phyloP scores from a whole-genome alignment of 208 protist species.

The Giardia muris region DNA sequence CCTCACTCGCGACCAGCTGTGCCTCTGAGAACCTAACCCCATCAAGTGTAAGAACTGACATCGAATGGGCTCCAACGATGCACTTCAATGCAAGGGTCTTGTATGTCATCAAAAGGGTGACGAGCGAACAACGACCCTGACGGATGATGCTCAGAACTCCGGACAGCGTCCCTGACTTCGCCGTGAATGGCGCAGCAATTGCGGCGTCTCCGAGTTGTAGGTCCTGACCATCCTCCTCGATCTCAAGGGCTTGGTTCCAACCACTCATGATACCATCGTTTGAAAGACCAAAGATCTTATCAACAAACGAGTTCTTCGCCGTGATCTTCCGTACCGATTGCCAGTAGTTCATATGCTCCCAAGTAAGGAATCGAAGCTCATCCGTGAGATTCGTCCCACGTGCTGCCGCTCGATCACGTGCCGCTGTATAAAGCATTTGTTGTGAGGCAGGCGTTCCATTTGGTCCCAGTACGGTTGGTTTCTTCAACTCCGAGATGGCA shows the following conservation, averaged over 20 bases:
- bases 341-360: background rate
- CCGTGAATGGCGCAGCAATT: slow-evolving; percentile 25
- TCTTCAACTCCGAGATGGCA: background rate
- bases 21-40: slow-evolving; percentile 11
- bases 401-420: background rate
- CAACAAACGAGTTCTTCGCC: background rate
- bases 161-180: background rate
- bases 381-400: background rate
- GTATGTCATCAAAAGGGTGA: slow-evolving; percentile 22
- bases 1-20: background rate
- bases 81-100: slow-evolving; percentile 17
- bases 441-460: background rate
- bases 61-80: slow-evolving; percentile 20
- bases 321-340: background rate
- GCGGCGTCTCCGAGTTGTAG: slow-evolving; percentile 18
- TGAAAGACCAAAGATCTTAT: background rate
- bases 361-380: background rate
- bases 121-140: slow-evolving; percentile 17
- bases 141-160: slow-evolving; percentile 21
- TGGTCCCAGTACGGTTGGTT: slow-evolving; percentile 9
- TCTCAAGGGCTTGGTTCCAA: slow-evolving; percentile 12
- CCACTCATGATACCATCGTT: slow-evolving; percentile 15
- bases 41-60: slow-evolving; percentile 9
- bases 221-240: background rate
- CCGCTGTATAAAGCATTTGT: background rate